These are phyloP conservation scores for Candida vaughaniae DNA, from an alignment of 805 yeast species.

Conservation along the genomic window DNA sequence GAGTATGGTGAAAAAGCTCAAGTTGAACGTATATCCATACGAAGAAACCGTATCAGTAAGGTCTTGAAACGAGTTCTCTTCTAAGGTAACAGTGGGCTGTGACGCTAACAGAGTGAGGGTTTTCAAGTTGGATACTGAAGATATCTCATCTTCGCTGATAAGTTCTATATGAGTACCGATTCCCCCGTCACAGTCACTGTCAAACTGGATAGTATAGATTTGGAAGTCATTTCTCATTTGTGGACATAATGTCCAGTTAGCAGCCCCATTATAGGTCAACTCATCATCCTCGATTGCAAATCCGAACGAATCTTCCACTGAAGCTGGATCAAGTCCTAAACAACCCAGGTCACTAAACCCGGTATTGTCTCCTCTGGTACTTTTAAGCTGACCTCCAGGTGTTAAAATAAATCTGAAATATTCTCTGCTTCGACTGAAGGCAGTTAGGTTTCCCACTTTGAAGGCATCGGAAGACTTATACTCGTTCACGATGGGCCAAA, in stretches of 20 bases:
- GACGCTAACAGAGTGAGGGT: background rate
- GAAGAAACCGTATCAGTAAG: background rate
- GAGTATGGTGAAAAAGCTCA: background rate
- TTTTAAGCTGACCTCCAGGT: constrained; percentile 4
- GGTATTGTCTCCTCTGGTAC: background rate
- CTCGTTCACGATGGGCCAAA: constrained; percentile 6
- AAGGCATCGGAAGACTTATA: background rate
- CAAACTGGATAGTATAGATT: constrained; percentile 1
- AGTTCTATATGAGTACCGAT: background rate
- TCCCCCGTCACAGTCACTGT: constrained; percentile 4
- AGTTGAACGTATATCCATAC: background rate
- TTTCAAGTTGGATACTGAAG: background rate
- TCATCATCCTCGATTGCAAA: constrained; percentile 2
- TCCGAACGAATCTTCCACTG: background rate
- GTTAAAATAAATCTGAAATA: constrained; percentile 4
- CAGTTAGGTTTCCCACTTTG: constrained; percentile 6
- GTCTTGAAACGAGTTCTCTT: background rate
- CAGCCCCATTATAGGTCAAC: background rate
- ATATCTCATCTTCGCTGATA: background rate
- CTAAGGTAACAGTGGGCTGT: background rate
- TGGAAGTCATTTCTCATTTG: background rate
- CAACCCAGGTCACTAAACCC: constrained; percentile 5
- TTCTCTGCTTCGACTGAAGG: background rate
- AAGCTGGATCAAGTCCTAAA: constrained; percentile 1
- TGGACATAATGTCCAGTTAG: constrained; percentile 7